These are phyloP conservation scores for Mortierella claussenii DNA, from an alignment of 192 early-diverging fungal species.

Conservation along the genomic window DNA sequence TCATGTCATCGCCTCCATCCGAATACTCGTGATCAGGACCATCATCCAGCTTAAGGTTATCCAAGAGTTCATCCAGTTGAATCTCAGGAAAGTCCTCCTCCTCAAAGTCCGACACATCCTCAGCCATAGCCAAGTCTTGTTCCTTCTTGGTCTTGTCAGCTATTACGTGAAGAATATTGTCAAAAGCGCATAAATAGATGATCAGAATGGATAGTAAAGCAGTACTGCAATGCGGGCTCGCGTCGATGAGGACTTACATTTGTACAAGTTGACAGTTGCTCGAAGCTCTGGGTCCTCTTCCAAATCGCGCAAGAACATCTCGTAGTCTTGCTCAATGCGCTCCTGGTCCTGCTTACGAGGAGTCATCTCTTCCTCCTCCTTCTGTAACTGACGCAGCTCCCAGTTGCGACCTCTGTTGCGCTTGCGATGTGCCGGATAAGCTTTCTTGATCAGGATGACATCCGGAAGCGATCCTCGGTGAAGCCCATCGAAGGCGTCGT, in stretches of 20 bases:
- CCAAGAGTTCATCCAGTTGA: constrained; percentile 90
- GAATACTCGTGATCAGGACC: constrained; percentile 53
- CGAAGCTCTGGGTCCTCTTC: constrained; percentile 98
- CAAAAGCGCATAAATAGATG: neutral
- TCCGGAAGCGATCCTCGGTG: constrained; percentile 79
- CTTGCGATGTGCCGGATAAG: constrained; percentile 89
- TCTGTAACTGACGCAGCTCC: constrained; percentile 89
- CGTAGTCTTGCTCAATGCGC: constrained; percentile 88
- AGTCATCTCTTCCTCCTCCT: constrained; percentile 89
- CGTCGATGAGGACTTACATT: constrained; percentile 52
- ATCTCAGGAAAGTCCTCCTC: constrained; percentile 96
- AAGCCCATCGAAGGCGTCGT: constrained; percentile 80
- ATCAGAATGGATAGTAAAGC: constrained; percentile 5
- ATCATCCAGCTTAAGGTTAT: constrained; percentile 84
- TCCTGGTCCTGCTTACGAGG: constrained; percentile 81
- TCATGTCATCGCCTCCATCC: constrained; percentile 43
- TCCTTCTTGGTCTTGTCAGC: constrained; percentile 43
- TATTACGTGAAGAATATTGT: constrained; percentile 6
- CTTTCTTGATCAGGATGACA: constrained; percentile 92
- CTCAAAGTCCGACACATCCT: constrained; percentile 73
- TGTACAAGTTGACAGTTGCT: constrained; percentile 95
- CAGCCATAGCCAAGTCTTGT: constrained; percentile 53
- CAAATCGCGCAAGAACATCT: constrained; percentile 96
- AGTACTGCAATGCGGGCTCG: neutral
- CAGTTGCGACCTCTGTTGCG: constrained; percentile 89